Evolutionary conservation across 345 rosid genomes (phyloP).

Genomic region (Gossypium turneri): DNA sequence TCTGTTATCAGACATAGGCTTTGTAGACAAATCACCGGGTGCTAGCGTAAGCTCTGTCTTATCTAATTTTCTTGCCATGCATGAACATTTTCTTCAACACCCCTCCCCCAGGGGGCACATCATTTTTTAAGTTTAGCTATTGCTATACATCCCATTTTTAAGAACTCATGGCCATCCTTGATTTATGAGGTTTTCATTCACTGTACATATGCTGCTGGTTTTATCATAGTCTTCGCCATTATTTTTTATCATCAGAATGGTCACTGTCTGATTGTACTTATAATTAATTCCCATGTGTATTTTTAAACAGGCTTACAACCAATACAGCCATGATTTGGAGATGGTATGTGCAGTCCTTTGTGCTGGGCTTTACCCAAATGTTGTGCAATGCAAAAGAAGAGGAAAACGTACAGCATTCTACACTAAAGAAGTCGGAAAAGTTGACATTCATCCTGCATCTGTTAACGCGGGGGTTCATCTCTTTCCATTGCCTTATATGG

Average conservation of each 20-base stretch:
- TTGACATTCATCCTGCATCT: slow-evolving; percentile 89
- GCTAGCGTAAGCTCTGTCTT: slow-evolving; percentile 54
- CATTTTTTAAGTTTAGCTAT: background rate
- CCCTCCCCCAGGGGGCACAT: too few relatives aligned
- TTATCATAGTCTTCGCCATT: background rate
- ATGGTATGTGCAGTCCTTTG: slow-evolving; percentile 83
- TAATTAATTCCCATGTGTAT: background rate
- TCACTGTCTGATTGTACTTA: background rate
- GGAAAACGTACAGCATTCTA: slow-evolving; percentile 88
- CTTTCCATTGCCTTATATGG: slow-evolving; percentile 83
- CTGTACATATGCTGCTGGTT: background rate
- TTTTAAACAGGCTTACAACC: slow-evolving; percentile 72
- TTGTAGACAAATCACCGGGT: slow-evolving; percentile 82
- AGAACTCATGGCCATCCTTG: background rate
- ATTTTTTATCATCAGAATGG: background rate
- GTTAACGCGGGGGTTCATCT: slow-evolving; percentile 75
- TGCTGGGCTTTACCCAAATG: slow-evolving; percentile 96
- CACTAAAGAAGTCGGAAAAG: slow-evolving; percentile 94
- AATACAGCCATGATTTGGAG: slow-evolving; percentile 76
- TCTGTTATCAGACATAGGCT: slow-evolving; percentile 80
- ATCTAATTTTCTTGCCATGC: background rate
- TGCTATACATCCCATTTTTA: background rate
- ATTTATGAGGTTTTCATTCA: background rate
- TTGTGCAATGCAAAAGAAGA: slow-evolving; percentile 93
- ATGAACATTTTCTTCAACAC: background rate